phyloP scores from a whole-genome alignment of 805 yeast species.

The Candida broadrunensis region DNA sequence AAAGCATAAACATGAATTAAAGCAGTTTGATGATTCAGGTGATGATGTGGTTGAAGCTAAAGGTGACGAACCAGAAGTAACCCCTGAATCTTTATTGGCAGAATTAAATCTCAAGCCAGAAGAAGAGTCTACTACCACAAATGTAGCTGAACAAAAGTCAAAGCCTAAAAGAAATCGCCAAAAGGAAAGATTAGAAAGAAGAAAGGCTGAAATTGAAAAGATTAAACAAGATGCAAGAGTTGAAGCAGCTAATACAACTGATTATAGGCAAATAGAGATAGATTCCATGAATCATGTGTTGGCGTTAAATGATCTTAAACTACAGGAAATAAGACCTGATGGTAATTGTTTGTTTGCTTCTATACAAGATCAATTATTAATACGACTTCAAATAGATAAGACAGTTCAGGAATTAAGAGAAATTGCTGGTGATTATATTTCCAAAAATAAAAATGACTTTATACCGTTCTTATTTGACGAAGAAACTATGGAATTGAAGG shows the following conservation, averaged over 20 bases:
- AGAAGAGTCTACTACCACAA: background rate
- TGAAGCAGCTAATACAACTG: constrained; percentile 68
- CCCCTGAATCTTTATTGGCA: constrained; percentile 68
- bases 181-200: constrained; percentile 73
- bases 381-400: constrained; percentile 40
- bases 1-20: constrained; percentile 55
- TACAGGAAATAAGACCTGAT: constrained; percentile 78
- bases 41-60: constrained; percentile 9
- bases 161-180: constrained; percentile 62
- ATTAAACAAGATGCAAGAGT: constrained; percentile 63
- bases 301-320: constrained; percentile 42
- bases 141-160: background rate
- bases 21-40: constrained; percentile 7
- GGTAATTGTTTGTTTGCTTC: constrained; percentile 94
- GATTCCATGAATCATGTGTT: constrained; percentile 61
- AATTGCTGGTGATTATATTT: constrained; percentile 64
- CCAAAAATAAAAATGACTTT: constrained; percentile 63
- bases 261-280: constrained; percentile 68
- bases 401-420: constrained; percentile 56
- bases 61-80: constrained; percentile 53
- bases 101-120: constrained; percentile 33
- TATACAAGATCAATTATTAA: constrained; percentile 68
- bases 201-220: constrained; percentile 66
- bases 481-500: constrained; percentile 57
- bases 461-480: constrained; percentile 85